These are phyloP conservation scores for Eustoma russellianum DNA, from an alignment of 257 asterid genomes.

Conservation along the genomic window DNA sequence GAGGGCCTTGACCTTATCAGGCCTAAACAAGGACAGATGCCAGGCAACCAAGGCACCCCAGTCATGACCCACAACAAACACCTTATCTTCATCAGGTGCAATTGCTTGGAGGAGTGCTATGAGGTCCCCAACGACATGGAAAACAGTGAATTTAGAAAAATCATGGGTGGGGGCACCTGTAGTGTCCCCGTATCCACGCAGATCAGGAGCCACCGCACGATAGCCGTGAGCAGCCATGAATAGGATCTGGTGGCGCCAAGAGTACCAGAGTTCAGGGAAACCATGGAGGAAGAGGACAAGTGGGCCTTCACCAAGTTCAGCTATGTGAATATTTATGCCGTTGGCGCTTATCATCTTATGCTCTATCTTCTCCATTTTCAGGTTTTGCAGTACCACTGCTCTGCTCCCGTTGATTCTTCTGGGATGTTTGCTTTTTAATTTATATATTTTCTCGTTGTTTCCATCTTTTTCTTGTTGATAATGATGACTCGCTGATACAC, in stretches of 20 bases:
- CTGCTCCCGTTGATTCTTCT: too few species aligned
- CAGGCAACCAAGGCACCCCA: conserved; percentile 47
- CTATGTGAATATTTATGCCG: conserved; percentile 20
- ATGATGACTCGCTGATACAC: too few species aligned
- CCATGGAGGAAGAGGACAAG: conserved; percentile 34
- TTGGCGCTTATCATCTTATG: conserved; percentile 15
- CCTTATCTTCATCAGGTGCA: conserved; percentile 23
- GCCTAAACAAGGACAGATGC: conserved; percentile 36
- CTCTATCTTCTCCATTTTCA: conserved; percentile 19
- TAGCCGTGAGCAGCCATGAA: conserved; percentile 28
- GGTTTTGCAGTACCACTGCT: too few species aligned
- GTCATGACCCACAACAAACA: conserved; percentile 49
- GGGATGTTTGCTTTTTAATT: neutral
- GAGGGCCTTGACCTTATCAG: conserved; percentile 36
- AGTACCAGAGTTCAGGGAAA: conserved; percentile 42
- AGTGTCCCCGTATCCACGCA: conserved; percentile 39
- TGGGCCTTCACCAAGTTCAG: conserved; percentile 29
- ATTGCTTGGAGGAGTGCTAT: conserved; percentile 28
- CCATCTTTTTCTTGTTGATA: too few species aligned
- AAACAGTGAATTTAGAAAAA: conserved; percentile 16
- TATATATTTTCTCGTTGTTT: too few species aligned
- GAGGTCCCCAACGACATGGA: conserved; percentile 33
- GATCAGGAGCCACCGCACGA: conserved; percentile 37
- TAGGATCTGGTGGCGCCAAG: conserved; percentile 43
- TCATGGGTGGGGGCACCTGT: conserved; percentile 23